phyloP scores from a whole-genome alignment of 164 flowering plant genomes.

The Vitis labrusca region DNA sequence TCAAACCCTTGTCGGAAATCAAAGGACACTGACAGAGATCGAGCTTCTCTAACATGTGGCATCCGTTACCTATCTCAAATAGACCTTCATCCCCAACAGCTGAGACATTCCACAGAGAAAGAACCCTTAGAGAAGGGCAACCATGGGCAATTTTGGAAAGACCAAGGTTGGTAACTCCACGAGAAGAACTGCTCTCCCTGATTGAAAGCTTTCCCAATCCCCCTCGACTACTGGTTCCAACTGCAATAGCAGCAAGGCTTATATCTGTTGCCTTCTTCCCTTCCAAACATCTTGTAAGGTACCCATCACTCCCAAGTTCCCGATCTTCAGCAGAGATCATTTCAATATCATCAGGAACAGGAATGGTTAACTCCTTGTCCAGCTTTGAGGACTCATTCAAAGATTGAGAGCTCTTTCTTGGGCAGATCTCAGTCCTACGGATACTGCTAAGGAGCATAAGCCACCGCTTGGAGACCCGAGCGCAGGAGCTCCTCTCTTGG shows the following conservation, averaged over 20 bases:
- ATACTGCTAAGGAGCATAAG: conserved; percentile 57
- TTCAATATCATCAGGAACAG: conserved; percentile 20
- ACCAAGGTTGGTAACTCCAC: conserved; percentile 56
- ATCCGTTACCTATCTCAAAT: conserved; percentile 45
- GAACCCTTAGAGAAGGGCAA: conserved; percentile 58
- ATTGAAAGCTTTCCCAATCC: conserved; percentile 78
- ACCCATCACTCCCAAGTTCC: conserved; percentile 45
- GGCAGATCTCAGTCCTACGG: conserved; percentile 40
- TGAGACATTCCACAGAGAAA: conserved; percentile 52
- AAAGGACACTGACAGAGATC: conserved; percentile 49
- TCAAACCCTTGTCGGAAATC: conserved; percentile 43
- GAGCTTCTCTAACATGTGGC: conserved; percentile 49
- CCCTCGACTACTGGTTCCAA: conserved; percentile 61
- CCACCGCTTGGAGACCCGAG: conserved; percentile 85
- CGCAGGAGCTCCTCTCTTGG: conserved; percentile 58
- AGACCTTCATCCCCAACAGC: conserved; percentile 54
- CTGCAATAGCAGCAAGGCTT: conserved; percentile 77
- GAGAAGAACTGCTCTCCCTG: conserved; percentile 41
- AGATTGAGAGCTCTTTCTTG: conserved; percentile 1
- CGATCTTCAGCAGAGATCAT: conserved; percentile 29
- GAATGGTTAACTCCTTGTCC: background rate
- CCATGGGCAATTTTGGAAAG: conserved; percentile 61
- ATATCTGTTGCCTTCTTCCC: conserved; percentile 76
- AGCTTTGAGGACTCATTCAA: conserved; percentile 1
- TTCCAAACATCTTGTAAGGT: conserved; percentile 66